Conservation (phyloP, 441 rosid genomes). For the Eutrema salsugineum region DNA sequence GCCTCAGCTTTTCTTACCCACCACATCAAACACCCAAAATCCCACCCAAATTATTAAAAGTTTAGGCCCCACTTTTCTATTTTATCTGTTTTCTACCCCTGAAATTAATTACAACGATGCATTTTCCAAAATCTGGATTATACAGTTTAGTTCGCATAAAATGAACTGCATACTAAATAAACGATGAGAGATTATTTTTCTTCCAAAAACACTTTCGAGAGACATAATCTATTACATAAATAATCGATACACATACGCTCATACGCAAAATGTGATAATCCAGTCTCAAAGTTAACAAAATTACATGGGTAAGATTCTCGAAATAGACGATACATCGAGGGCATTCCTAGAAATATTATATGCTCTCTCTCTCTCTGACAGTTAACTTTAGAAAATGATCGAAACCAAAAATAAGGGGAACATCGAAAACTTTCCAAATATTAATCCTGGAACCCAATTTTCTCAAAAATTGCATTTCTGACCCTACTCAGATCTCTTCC, state of each 20-base stretch:
- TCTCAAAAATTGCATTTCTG: conserved; percentile 67
- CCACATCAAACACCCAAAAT: conserved; percentile 24
- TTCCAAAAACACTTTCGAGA: conserved; percentile 14
- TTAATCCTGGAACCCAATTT: conserved; percentile 66
- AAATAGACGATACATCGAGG: conserved; percentile 19
- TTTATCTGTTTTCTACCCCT: conserved; percentile 7
- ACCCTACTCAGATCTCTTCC: conserved; percentile 67
- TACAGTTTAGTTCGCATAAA: conserved; percentile 3
- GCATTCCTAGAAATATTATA: conserved; percentile 23
- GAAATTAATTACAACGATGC: not conserved
- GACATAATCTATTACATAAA: conserved; percentile 21
- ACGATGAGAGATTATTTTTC: not conserved
- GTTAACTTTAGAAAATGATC: conserved; percentile 10
- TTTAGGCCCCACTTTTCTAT: not conserved
- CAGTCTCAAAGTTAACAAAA: not conserved
- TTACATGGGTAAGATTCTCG: conserved; percentile 9
- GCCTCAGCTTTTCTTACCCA: conserved; percentile 33
- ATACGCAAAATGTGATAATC: not conserved
- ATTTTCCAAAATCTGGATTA: not conserved
- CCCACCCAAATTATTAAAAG: conserved; percentile 31
- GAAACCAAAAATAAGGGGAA: not conserved
- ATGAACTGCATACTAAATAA: not conserved
- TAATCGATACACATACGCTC: no score
- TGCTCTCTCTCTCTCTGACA: conserved; percentile 22
- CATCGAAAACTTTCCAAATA: not conserved